Evolutionary conservation across 2,329 filamentous ascomycete genomes (phyloP).

Genomic region (Exophiala aquamarina): DNA sequence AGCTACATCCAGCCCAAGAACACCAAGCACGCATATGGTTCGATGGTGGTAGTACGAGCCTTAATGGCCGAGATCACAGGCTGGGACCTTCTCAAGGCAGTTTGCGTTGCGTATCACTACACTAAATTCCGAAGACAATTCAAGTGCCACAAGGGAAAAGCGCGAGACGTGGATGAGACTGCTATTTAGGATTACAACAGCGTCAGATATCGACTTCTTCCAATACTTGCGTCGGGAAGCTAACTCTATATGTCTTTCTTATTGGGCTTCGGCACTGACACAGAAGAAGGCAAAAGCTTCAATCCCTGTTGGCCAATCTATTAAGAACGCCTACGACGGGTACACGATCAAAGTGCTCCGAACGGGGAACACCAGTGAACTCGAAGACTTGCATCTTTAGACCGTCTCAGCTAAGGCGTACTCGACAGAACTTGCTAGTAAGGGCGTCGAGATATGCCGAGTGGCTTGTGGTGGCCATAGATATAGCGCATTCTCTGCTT

Average conservation of each 20-base stretch:
- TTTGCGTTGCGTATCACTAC: slow-evolving; percentile 37
- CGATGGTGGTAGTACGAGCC: slow-evolving; percentile 35
- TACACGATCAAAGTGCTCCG: slow-evolving; percentile 24
- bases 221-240: slow-evolving; percentile 23
- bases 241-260: no score
- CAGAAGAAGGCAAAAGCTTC: slow-evolving; percentile 21
- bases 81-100: slow-evolving; percentile 34
- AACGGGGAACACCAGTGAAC: slow-evolving; percentile 25
- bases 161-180: slow-evolving; percentile 20
- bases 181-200: slow-evolving; percentile 28
- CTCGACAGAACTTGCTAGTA: slow-evolving; percentile 24
- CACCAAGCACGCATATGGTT: slow-evolving; percentile 35
- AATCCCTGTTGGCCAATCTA: slow-evolving; percentile 25
- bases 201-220: slow-evolving; percentile 27
- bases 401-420: slow-evolving; percentile 29
- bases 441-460: slow-evolving; percentile 27
- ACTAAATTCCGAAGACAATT: slow-evolving; percentile 33
- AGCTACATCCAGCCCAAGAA: slow-evolving; percentile 32
- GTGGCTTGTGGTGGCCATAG: slow-evolving; percentile 25
- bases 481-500: slow-evolving; percentile 21
- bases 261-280: no score
- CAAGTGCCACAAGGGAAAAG: not conserved
- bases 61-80: slow-evolving; percentile 31
- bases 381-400: slow-evolving; percentile 29
- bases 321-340: slow-evolving; percentile 26